phyloP scores from a whole-genome alignment of 1,284 basidiomycete genomes.

The Ganoderma meredithae region DNA sequence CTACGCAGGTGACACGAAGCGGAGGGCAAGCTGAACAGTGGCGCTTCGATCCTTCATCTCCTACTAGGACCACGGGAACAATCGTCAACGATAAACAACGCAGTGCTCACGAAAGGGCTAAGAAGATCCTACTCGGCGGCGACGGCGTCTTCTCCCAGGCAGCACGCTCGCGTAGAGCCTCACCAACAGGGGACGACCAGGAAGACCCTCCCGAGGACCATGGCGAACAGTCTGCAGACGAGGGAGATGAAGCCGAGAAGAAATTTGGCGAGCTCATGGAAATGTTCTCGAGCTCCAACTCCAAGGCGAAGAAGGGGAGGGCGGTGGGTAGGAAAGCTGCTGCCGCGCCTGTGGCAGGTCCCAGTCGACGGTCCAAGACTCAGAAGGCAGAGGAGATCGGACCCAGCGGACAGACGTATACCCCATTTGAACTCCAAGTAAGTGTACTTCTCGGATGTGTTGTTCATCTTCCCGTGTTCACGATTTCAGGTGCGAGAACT shows the following conservation, averaged over 20 bases:
- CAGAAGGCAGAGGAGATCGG: slow-evolving; percentile 63
- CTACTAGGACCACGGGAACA: slow-evolving; percentile 31
- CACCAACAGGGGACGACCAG: slow-evolving; percentile 33
- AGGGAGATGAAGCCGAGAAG: slow-evolving; percentile 54
- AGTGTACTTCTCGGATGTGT: slow-evolving; percentile 1
- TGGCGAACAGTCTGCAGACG: slow-evolving; percentile 44
- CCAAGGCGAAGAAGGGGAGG: slow-evolving; percentile 43
- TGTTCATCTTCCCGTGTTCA: slow-evolving; percentile 3
- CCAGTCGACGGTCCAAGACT: slow-evolving; percentile 42
- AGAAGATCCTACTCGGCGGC: slow-evolving; percentile 59
- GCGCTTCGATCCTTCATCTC: slow-evolving; percentile 42
- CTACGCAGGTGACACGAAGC: slow-evolving; percentile 11
- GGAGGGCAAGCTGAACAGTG: slow-evolving; percentile 43
- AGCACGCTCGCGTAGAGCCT: slow-evolving; percentile 21
- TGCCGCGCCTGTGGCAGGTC: slow-evolving; percentile 38
- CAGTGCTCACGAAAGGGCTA: slow-evolving; percentile 58
- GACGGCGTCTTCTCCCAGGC: slow-evolving; percentile 44
- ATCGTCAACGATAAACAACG: slow-evolving; percentile 35
- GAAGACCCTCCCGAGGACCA: slow-evolving; percentile 32
- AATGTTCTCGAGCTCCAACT: slow-evolving; percentile 51
- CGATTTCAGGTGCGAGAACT: slow-evolving; percentile 66
- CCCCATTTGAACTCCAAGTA: slow-evolving; percentile 86
- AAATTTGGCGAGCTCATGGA: slow-evolving; percentile 57
- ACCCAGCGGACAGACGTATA: slow-evolving; percentile 82
- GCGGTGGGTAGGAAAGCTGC: slow-evolving; percentile 41